These are phyloP conservation scores for Fraxinus quadrangulata DNA, from an alignment of 257 asterid species.

Conservation along the genomic window DNA sequence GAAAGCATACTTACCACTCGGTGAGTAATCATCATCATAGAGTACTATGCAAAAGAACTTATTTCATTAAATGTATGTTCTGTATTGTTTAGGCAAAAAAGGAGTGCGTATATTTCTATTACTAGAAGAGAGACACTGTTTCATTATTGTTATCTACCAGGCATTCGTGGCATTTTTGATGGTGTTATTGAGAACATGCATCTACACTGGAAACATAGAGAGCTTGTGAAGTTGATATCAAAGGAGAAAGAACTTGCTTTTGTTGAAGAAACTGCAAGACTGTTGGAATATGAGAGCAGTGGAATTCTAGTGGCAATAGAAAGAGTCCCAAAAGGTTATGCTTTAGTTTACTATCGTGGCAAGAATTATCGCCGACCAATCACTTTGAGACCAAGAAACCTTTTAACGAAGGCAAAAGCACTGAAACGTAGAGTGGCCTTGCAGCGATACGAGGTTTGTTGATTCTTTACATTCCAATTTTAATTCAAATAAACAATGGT, in stretches of 20 bases:
- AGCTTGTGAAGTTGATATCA: constrained; percentile 89
- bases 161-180: constrained; percentile 97
- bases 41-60: constrained; percentile 14
- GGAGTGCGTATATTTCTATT: background rate
- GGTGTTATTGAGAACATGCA: constrained; percentile 99
- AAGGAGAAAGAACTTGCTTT: constrained; percentile 80
- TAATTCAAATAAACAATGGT: constrained; percentile 17
- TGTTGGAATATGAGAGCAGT: constrained; percentile 95
- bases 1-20: constrained; percentile 94
- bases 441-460: constrained; percentile 87
- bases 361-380: constrained; percentile 88
- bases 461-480: constrained; percentile 28
- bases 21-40: constrained; percentile 48
- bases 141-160: constrained; percentile 41
- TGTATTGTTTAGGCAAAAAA: background rate
- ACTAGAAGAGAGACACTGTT: constrained; percentile 13
- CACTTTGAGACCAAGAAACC: constrained; percentile 90
- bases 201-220: constrained; percentile 98
- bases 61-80: constrained; percentile 10
- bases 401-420: constrained; percentile 96
- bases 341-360: constrained; percentile 88
- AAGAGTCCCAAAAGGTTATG: constrained; percentile 85
- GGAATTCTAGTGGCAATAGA: constrained; percentile 87
- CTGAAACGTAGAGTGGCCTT: constrained; percentile 93
- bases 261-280: constrained; percentile 93